Evolutionary conservation across 2,329 filamentous ascomycete species (phyloP).

Genomic region (Aureobasidium sp.): DNA sequence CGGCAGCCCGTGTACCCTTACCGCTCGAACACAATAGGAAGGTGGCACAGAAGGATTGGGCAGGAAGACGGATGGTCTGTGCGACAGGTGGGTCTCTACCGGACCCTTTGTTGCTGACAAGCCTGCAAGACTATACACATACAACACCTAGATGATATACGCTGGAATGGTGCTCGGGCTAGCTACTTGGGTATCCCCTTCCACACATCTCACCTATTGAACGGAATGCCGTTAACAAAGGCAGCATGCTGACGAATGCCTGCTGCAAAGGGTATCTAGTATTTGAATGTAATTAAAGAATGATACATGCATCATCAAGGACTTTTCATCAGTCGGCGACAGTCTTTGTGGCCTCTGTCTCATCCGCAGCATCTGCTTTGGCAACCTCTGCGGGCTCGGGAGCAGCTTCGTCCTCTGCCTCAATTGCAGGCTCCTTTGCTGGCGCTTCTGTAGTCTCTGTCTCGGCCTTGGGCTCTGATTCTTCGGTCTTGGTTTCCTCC

Average conservation of each 20-base stretch:
- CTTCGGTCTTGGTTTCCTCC: background rate
- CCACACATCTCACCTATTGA: too few relatives aligned
- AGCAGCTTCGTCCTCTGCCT: conserved; percentile 16
- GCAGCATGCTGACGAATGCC: background rate
- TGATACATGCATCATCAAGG: background rate
- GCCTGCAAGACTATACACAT: background rate
- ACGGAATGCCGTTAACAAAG: background rate
- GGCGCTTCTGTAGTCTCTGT: background rate
- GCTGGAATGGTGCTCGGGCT: background rate
- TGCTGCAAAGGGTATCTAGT: conserved; percentile 11
- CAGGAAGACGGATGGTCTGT: background rate
- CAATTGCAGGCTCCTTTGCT: background rate
- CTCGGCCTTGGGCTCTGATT: background rate
- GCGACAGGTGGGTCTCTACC: background rate
- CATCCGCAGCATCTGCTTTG: conserved; percentile 17
- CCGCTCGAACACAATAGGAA: background rate
- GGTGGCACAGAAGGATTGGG: conserved; percentile 1
- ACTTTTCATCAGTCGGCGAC: conserved; percentile 16
- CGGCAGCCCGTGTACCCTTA: background rate
- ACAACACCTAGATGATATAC: too few relatives aligned
- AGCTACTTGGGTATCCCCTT: background rate
- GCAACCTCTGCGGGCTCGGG: conserved; percentile 19
- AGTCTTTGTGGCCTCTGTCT: conserved; percentile 16
- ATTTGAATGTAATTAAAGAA: background rate
- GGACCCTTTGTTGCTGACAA: background rate